These are phyloP conservation scores for Oryza glumipatula DNA, from an alignment of 176 grass and related monocot genomes.

Conservation along the genomic window DNA sequence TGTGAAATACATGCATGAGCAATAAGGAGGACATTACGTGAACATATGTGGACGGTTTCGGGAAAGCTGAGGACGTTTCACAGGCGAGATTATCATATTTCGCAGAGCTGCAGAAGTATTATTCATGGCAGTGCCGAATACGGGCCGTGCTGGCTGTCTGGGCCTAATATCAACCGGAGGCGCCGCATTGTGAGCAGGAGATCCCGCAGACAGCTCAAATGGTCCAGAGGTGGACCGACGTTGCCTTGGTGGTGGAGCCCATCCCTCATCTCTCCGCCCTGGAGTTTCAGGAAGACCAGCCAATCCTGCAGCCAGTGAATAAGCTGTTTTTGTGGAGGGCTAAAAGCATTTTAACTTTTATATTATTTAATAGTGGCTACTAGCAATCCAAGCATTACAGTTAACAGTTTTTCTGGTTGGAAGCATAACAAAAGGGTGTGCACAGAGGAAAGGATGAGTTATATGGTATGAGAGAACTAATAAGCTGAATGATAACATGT, in stretches of 20 bases:
- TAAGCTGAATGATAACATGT: constrained; percentile 9
- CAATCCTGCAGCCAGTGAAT: constrained; percentile 80
- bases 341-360: constrained; percentile 37
- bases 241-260: constrained; percentile 61
- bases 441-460: neutral
- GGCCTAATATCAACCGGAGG: constrained; percentile 57
- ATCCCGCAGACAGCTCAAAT: constrained; percentile 59
- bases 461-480: constrained; percentile 2
- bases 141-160: constrained; percentile 43
- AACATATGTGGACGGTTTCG: constrained; percentile 54
- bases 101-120: constrained; percentile 57
- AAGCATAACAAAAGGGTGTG: constrained; percentile 2
- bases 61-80: constrained; percentile 57
- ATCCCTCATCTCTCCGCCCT: constrained; percentile 74
- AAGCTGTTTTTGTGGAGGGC: constrained; percentile 74
- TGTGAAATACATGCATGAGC: neutral
- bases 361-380: constrained; percentile 13
- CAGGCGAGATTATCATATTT: constrained; percentile 70
- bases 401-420: constrained; percentile 1
- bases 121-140: constrained; percentile 49
- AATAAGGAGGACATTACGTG: constrained; percentile 49
- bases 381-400: neutral
- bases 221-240: constrained; percentile 41
- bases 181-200: constrained; percentile 52
- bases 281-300: constrained; percentile 84